Conservation (phyloP, 176 grass and related monocot genomes). For the Tillandsia leiboldiana region DNA sequence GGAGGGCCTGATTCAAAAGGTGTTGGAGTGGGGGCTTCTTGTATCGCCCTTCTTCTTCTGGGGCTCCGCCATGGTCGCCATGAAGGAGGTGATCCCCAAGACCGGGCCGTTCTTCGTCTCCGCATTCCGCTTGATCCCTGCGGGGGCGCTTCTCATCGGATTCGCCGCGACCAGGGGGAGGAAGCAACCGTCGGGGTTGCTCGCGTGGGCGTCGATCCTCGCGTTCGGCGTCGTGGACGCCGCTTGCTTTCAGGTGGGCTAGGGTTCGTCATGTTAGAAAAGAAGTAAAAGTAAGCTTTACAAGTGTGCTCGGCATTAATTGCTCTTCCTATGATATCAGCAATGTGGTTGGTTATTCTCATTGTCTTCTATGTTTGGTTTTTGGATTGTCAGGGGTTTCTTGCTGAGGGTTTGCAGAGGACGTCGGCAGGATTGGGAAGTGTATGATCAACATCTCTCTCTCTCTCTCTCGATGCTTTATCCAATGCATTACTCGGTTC, state of each 20-base stretch:
- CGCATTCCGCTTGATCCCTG: slow-evolving; percentile 59
- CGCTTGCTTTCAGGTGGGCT: slow-evolving; percentile 77
- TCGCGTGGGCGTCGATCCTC: slow-evolving; percentile 60
- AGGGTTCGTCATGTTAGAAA: background rate
- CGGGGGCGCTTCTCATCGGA: slow-evolving; percentile 54
- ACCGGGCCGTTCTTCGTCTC: slow-evolving; percentile 90
- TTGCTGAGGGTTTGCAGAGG: slow-evolving; percentile 85
- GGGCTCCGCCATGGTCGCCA: slow-evolving; percentile 97
- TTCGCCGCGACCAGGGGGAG: slow-evolving; percentile 57
- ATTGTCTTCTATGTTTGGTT: slow-evolving; percentile 3
- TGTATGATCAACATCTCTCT: slow-evolving; percentile 24
- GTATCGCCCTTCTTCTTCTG: slow-evolving; percentile 99
- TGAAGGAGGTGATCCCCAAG: slow-evolving; percentile 96
- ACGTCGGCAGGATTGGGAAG: slow-evolving; percentile 83
- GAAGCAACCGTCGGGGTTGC: slow-evolving; percentile 58
- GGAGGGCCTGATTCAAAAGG: slow-evolving; percentile 18
- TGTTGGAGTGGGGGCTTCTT: slow-evolving; percentile 54
- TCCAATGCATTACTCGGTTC: background rate
- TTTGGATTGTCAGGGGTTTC: slow-evolving; percentile 55
- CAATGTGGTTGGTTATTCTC: background rate
- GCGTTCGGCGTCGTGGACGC: slow-evolving; percentile 63
- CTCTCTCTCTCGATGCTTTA: background rate
- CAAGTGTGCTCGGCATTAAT: background rate
- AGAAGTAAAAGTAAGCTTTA: slow-evolving; percentile 5
- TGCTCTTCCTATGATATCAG: slow-evolving; percentile 1